phyloP scores from a whole-genome alignment of 2,329 filamentous ascomycete species.

The Ophioceras dolichostomum region DNA sequence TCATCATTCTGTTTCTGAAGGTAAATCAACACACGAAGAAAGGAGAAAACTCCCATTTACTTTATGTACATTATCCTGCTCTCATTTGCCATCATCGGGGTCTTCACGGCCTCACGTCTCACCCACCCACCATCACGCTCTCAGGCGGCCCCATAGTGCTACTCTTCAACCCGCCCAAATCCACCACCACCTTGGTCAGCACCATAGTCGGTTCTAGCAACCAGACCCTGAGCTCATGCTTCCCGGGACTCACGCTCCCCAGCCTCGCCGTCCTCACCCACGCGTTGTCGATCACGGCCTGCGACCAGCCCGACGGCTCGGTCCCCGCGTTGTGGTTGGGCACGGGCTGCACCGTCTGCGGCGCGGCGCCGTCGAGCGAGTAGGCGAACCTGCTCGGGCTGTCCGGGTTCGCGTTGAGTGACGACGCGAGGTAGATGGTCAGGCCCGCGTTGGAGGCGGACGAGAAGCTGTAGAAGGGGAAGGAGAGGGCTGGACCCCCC shows the following conservation, averaged over 20 bases:
- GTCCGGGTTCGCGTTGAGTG: slow-evolving; percentile 16
- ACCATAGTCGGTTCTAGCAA: slow-evolving; percentile 18
- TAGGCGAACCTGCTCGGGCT: slow-evolving; percentile 14
- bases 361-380: slow-evolving; percentile 11
- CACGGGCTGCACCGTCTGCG: slow-evolving; percentile 12
- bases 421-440: slow-evolving; percentile 15
- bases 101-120: neutral
- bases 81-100: too few species aligned
- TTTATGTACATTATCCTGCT: too few species aligned
- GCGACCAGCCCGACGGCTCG: slow-evolving; percentile 14
- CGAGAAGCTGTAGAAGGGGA: slow-evolving; percentile 15
- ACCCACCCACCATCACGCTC: neutral
- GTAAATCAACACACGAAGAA: too few species aligned
- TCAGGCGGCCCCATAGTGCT: slow-evolving; percentile 15
- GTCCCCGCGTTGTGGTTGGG: slow-evolving; percentile 11
- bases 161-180: slow-evolving; percentile 15
- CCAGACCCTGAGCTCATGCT: slow-evolving; percentile 14
- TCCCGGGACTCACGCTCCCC: slow-evolving; percentile 9
- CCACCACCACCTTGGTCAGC: slow-evolving; percentile 17
- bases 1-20: too few species aligned
- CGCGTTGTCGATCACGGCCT: slow-evolving; percentile 14
- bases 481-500: slow-evolving; percentile 11
- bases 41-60: too few species aligned
- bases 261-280: slow-evolving; percentile 13
- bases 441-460: slow-evolving; percentile 8